Conservation (phyloP, 2,329 filamentous ascomycete genomes). For the Talaromyces amestolkiae region DNA sequence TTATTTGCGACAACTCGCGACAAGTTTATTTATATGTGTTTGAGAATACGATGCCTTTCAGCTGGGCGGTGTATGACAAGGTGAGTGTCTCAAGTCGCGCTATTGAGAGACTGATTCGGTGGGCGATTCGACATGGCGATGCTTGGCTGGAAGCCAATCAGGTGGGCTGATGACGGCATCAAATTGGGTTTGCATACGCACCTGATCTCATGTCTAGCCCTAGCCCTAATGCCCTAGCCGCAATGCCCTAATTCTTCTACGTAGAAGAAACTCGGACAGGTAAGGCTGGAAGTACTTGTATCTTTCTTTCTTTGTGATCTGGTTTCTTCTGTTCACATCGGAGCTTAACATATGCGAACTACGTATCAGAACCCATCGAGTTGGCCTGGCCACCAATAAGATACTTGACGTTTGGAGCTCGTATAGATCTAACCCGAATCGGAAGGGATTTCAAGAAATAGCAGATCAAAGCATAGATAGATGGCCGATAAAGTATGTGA, state of each 20-base stretch:
- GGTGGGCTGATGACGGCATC: not conserved
- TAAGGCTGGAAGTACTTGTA: too few relatives aligned
- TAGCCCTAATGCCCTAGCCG: constrained; percentile 1
- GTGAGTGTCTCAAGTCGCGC: not conserved
- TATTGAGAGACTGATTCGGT: not conserved
- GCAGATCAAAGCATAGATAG: not conserved
- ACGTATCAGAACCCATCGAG: not conserved
- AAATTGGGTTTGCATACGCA: not conserved
- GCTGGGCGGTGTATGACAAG: not conserved
- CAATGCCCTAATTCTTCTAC: not conserved
- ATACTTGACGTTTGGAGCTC: not conserved
- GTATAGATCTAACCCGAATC: constrained; percentile 3
- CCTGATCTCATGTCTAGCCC: not conserved
- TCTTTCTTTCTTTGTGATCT: too few relatives aligned
- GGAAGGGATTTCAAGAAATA: not conserved
- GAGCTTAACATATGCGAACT: not conserved
- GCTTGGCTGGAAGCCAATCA: not conserved
- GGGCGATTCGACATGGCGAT: not conserved
- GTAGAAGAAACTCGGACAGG: too few relatives aligned
- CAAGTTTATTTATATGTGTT: not conserved
- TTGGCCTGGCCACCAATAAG: not conserved
- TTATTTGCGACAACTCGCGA: not conserved
- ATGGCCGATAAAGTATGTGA: not conserved
- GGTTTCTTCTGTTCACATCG: not conserved
- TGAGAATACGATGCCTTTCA: constrained; percentile 4